Conservation (phyloP, 2,329 filamentous ascomycete genomes). For the Pseudophaeomoniella oleicola region DNA sequence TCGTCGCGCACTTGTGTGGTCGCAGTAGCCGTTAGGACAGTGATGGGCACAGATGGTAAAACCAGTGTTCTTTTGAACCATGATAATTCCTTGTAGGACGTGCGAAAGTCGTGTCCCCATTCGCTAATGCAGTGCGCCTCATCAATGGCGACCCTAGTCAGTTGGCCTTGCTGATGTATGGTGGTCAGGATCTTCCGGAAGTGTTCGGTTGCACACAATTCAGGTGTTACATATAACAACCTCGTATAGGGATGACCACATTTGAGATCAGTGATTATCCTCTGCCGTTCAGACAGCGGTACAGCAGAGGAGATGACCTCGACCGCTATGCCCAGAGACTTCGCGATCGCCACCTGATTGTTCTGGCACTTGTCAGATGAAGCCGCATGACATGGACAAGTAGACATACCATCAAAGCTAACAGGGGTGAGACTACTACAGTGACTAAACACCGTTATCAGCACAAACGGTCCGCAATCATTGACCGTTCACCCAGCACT, state of each 20-base stretch:
- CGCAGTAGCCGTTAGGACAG: constrained; percentile 84
- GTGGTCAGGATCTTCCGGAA: constrained; percentile 63
- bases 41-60: constrained; percentile 76
- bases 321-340: constrained; percentile 59
- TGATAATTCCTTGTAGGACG: constrained; percentile 70
- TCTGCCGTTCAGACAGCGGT: constrained; percentile 44
- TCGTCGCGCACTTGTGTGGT: constrained; percentile 70
- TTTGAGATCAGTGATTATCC: constrained; percentile 66
- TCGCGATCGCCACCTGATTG: constrained; percentile 78
- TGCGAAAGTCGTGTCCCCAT: constrained; percentile 97
- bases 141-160: constrained; percentile 80
- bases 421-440: constrained; percentile 74
- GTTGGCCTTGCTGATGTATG: constrained; percentile 65
- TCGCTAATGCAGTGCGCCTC: constrained; percentile 96
- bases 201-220: constrained; percentile 62
- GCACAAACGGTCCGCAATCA: constrained; percentile 4
- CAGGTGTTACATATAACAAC: constrained; percentile 85
- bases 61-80: constrained; percentile 60
- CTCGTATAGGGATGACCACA: constrained; percentile 74
- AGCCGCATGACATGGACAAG: constrained; percentile 1
- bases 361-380: constrained; percentile 36
- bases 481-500: no score
- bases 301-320: constrained; percentile 81
- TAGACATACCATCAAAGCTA: constrained; percentile 65
- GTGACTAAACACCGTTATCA: constrained; percentile 49